Percentiles rank a stretch among this genome's conserved stretches.
phyloP scores from a whole-genome alignment of 352 stramenopile species.

The Pythium biforme region DNA sequence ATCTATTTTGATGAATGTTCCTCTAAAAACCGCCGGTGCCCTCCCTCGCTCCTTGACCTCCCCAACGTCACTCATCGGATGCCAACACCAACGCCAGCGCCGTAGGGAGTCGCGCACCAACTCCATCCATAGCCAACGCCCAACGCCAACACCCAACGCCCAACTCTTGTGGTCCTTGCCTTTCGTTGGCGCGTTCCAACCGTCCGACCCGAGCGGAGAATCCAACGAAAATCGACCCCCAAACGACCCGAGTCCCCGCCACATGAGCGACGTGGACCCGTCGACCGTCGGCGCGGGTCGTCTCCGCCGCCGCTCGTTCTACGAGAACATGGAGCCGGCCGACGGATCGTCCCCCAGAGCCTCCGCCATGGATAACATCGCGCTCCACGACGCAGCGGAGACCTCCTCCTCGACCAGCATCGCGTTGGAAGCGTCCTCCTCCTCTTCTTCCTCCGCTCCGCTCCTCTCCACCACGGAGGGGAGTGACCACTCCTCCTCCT shows the following conservation, averaged over 20 bases:
- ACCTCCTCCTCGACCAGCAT: constrained; percentile 7
- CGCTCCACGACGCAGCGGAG: constrained; percentile 15
- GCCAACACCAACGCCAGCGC: neutral
- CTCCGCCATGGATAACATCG: constrained; percentile 19
- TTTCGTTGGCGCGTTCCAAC: too few species aligned
- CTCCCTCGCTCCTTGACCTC: neutral
- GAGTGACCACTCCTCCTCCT: neutral
- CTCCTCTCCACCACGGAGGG: constrained; percentile 4
- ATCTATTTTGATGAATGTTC: neutral
- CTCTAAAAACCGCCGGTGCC: neutral
- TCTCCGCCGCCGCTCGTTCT: constrained; percentile 69
- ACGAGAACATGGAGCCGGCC: constrained; percentile 48
- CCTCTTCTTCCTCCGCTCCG: constrained; percentile 15
- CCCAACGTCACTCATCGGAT: neutral
- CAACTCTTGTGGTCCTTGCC: too few species aligned
- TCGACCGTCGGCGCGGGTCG: constrained; percentile 38
- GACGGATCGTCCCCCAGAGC: constrained; percentile 24
- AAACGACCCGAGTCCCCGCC: too few species aligned
- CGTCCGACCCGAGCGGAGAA: too few species aligned
- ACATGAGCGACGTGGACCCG: constrained; percentile 52
- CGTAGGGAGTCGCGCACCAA: neutral
- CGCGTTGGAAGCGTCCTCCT: neutral
- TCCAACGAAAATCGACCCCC: too few species aligned
- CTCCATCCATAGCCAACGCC: too few species aligned
- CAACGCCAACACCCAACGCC: too few species aligned